Evolutionary conservation across 192 early-diverging fungal genomes (phyloP).

Genomic region (Spinellus fusiger): DNA sequence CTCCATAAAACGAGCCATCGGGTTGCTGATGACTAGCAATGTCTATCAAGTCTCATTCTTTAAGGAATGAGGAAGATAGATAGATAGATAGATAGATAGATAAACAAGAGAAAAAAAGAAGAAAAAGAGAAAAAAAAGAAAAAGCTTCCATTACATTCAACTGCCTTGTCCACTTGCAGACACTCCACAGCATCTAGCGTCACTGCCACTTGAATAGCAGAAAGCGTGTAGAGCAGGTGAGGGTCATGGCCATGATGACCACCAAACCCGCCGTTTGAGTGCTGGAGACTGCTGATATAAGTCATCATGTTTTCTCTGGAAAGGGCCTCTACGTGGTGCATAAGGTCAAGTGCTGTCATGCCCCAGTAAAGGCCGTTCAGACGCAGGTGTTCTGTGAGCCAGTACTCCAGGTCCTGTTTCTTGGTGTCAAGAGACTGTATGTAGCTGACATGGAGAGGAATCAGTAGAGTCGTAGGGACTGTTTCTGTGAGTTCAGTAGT

Average conservation of each 20-base stretch:
- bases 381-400: conserved; percentile 86
- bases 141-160: conserved; percentile 52
- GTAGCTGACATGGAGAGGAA: conserved; percentile 66
- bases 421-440: conserved; percentile 64
- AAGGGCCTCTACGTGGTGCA: conserved; percentile 60
- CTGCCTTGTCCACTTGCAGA: conserved; percentile 59
- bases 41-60: conserved; percentile 40
- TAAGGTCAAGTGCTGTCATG: conserved; percentile 69
- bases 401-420: conserved; percentile 87
- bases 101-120: too few species aligned
- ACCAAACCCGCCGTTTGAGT: conserved; percentile 88
- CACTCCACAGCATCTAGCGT: conserved; percentile 76
- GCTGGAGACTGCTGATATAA: conserved; percentile 77
- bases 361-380: conserved; percentile 96
- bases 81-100: too few species aligned
- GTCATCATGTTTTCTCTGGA: conserved; percentile 66
- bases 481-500: conserved; percentile 1
- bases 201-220: conserved; percentile 82
- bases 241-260: conserved; percentile 83
- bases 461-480: conserved; percentile 30
- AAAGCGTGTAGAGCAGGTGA: conserved; percentile 87
- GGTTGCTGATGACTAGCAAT: conserved; percentile 54
- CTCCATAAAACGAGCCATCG: conserved; percentile 83
- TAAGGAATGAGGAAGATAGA: neutral
- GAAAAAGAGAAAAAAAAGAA: neutral